Base-by-base conservation (phyloP, 2,329 filamentous ascomycete species). In the Botrytis galanthina region DNA sequence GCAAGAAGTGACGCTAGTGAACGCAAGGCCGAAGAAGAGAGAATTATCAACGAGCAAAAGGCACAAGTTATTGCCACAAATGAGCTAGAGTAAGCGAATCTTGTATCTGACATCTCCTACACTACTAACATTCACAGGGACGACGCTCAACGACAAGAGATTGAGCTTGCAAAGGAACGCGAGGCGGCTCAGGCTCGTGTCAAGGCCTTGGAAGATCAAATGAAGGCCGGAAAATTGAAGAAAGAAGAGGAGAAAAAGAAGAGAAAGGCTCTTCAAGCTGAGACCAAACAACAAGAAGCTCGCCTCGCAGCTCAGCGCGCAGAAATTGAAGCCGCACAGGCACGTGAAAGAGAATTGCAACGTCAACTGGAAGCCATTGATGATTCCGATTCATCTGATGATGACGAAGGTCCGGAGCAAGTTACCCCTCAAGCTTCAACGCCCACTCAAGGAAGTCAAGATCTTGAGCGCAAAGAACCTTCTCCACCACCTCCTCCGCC, bases 181-280 rank as follows among this genome's bases (percentile, higher is more conserved):
- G 89, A 94, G 79, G 94, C 92, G 71, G 91, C 95, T 59, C 90
- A 92, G 78, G 92, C 93, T 75, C 93, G 95, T 69, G 87, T 98
- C 37, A 93, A 91, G 81, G 94, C 94, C 26, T 88, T 99, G 14
- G 95, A 99, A 83, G 94, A 98, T 81, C 94, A 98, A 82, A 94
- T 98, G 70, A 91, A 91, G 76, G 93, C 95, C 81, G 94, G 95
- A 79, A 99, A 98, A 85, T 84, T 98, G 70, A 95, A 94, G 86
- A 98, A 97, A 83, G 93, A 97, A 78, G 96, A 99, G 82, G 96
- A 98, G 84, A 98, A 97, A 86, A 93, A 91, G 76, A 92, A 89
- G 78, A 96, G 94, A 85, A 95, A 97, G 84, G 95, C 94, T 35
- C 94, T 94, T 16, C 87, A 93, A 80, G 92, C 92, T 68, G 93